Percentiles rank a stretch among this genome's conserved stretches.
phyloP scores from a whole-genome alignment of 108 stramenopile species.

The Epithemia pelagica region DNA sequence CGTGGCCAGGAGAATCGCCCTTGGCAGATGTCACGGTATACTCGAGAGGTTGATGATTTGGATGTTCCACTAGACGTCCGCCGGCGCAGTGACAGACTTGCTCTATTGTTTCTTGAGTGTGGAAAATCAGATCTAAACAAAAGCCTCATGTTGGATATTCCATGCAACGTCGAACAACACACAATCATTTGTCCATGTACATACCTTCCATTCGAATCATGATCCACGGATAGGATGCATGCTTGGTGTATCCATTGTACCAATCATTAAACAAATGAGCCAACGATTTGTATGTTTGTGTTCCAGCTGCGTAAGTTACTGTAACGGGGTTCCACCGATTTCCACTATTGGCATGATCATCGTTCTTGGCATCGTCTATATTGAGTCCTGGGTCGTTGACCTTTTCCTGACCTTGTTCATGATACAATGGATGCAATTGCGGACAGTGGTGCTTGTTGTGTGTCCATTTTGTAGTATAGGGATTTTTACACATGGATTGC shows the following conservation, averaged over 20 bases:
- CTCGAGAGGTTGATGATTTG: constrained; percentile 37
- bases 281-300: constrained; percentile 41
- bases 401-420: constrained; percentile 3
- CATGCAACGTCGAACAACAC: no score
- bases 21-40: constrained; percentile 69
- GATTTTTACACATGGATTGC: constrained; percentile 62
- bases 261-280: constrained; percentile 77
- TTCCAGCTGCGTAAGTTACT: constrained; percentile 46
- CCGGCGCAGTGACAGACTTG: constrained; percentile 74
- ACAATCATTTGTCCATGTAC: no score
- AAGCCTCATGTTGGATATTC: no score
- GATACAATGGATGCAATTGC: constrained; percentile 26
- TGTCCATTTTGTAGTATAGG: constrained; percentile 59
- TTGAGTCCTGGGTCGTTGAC: background rate
- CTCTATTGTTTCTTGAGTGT: constrained; percentile 37
- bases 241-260: constrained; percentile 56
- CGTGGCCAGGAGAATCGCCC: constrained; percentile 62
- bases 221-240: constrained; percentile 39
- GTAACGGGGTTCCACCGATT: constrained; percentile 49
- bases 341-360: background rate
- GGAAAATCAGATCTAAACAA: constrained; percentile 43
- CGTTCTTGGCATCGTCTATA: background rate
- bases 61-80: constrained; percentile 47
- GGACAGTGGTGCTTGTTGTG: constrained; percentile 51
- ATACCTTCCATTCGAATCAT: constrained; percentile 47